A percentile compares a stretch with the other conserved stretches of the same genome.
These are phyloP conservation scores for Eucalyptus pauciflora DNA, from an alignment of 345 rosid species.

Conservation along the genomic window DNA sequence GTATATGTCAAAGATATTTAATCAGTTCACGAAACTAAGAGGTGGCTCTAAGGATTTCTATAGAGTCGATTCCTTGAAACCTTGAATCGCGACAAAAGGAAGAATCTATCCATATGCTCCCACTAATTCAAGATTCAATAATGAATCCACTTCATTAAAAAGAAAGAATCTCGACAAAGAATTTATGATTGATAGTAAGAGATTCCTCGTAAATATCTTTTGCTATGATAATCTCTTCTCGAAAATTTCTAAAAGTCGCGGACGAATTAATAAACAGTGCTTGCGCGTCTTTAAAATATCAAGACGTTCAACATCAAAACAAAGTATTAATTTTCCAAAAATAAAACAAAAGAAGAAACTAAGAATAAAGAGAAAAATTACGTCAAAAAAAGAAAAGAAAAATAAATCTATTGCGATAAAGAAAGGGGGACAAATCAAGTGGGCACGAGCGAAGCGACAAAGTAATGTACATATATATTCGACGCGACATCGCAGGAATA, in stretches of 20 bases:
- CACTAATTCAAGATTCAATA: neutral
- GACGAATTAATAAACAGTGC: neutral
- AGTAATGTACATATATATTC: neutral
- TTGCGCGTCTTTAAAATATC: neutral
- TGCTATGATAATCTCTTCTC: neutral
- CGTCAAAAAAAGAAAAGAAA: neutral
- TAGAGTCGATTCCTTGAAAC: neutral
- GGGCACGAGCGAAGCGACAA: neutral
- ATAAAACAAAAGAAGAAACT: neutral
- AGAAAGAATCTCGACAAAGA: neutral
- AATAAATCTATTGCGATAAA: neutral
- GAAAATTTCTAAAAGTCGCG: neutral
- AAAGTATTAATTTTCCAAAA: neutral
- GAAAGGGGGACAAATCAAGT: neutral
- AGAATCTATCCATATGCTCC: accelerated
- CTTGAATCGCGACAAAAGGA: neutral
- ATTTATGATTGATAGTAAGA: neutral
- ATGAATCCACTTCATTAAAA: neutral
- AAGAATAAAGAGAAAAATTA: neutral
- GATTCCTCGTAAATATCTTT: accelerated
- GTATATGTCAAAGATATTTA: neutral
- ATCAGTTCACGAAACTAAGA: neutral
- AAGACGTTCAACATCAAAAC: neutral
- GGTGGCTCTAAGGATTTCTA: accelerated
- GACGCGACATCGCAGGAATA: neutral